These are phyloP conservation scores for Lentinus tigrinus DNA, from an alignment of 768 basidiomycete species.

Conservation along the genomic window DNA sequence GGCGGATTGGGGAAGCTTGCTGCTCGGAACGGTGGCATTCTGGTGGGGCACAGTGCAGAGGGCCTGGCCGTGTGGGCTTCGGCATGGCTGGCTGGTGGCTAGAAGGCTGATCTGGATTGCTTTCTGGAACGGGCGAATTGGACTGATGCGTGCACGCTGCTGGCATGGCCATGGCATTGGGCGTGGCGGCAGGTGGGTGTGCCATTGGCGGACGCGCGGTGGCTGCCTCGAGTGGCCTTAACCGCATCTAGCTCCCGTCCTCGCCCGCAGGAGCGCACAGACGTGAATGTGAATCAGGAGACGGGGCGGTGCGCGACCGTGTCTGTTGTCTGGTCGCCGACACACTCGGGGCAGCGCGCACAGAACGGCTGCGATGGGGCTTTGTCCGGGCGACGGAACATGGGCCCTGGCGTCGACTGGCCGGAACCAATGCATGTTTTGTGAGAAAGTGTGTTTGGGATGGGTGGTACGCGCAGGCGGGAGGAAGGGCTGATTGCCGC, in stretches of 20 bases:
- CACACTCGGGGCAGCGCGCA: too few relatives aligned
- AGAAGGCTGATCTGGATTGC: not conserved
- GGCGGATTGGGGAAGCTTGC: not conserved
- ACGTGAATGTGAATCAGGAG: not conserved
- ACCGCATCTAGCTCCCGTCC: not conserved
- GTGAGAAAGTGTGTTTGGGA: too few relatives aligned
- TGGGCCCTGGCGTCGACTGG: too few relatives aligned
- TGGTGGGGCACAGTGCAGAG: not conserved
- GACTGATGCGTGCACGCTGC: not conserved
- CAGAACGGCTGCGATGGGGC: too few relatives aligned
- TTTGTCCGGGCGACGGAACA: too few relatives aligned
- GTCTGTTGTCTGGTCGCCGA: not conserved
- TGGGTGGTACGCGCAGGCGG: too few relatives aligned
- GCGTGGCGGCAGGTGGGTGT: too few relatives aligned
- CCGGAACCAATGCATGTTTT: too few relatives aligned
- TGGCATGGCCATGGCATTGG: not conserved
- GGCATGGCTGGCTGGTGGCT: not conserved
- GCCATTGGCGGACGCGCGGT: not conserved
- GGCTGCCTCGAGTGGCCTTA: not conserved
- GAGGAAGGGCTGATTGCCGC: constrained; percentile 1
- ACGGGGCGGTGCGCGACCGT: not conserved
- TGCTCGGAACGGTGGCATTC: not conserved
- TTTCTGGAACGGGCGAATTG: not conserved
- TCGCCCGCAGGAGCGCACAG: not conserved
- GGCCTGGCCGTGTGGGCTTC: not conserved